Conservation (phyloP, 176 grass and related monocot genomes). For the Hyparrhenia diplandra region DNA sequence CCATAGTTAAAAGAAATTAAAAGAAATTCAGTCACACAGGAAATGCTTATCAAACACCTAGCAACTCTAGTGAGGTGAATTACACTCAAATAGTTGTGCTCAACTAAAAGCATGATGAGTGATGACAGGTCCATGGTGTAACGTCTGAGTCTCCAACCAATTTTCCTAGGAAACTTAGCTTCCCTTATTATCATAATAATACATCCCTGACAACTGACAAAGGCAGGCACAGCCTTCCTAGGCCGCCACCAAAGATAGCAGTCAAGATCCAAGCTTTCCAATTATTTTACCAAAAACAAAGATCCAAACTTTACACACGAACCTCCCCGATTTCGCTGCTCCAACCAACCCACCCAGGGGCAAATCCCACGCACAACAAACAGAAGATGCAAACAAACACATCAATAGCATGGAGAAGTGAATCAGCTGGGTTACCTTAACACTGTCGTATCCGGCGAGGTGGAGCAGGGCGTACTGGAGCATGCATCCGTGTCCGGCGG, state of each 20-base stretch:
- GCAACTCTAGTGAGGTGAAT: not conserved
- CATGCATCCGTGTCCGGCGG: conserved; percentile 97
- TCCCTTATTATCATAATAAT: not conserved
- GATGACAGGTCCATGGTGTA: not conserved
- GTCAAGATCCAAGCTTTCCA: conserved; percentile 40
- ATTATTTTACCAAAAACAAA: conserved; percentile 27
- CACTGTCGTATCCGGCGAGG: conserved; percentile 97
- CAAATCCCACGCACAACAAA: not conserved
- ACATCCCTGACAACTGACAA: conserved; percentile 23
- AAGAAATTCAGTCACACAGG: not conserved
- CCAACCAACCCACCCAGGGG: not conserved
- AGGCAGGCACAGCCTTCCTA: conserved; percentile 7
- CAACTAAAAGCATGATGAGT: conserved; percentile 5
- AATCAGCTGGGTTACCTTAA: conserved; percentile 40
- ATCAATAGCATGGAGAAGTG: not conserved
- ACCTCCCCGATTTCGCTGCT: conserved; percentile 30
- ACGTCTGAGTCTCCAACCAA: not conserved
- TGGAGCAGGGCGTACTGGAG: conserved; percentile 96
- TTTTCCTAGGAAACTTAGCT: not conserved
- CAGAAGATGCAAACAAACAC: not conserved
- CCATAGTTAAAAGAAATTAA: not conserved
- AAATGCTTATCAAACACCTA: not conserved
- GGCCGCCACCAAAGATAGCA: not conserved
- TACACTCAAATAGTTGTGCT: not conserved
- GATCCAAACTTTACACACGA: conserved; percentile 26